Evolutionary conservation across 352 stramenopile species (phyloP).

Genomic region (Globisporangium sylvaticum): DNA sequence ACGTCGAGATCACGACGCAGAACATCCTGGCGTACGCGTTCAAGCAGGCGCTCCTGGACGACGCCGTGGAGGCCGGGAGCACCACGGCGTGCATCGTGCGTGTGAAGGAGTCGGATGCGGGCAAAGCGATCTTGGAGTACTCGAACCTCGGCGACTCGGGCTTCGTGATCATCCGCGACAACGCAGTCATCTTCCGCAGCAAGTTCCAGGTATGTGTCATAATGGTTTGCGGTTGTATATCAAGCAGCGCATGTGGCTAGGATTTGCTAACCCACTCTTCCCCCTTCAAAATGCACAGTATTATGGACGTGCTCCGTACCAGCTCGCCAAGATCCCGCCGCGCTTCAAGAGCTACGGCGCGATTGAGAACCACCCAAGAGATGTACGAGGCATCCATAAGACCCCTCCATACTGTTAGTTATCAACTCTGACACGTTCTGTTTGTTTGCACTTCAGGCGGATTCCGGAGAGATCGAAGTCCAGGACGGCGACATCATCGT

Average conservation of each 20-base stretch:
- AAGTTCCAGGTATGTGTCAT: conserved; percentile 49
- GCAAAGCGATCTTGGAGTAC: conserved; percentile 63
- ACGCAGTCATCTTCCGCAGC: conserved; percentile 62
- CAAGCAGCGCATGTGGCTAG: neutral
- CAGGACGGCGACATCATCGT: conserved; percentile 74
- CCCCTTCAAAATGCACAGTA: conserved; percentile 26
- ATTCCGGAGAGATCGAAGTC: conserved; percentile 68
- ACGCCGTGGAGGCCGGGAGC: conserved; percentile 70
- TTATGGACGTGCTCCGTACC: conserved; percentile 71
- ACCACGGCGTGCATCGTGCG: conserved; percentile 75
- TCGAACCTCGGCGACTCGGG: conserved; percentile 77
- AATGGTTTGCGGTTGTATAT: neutral
- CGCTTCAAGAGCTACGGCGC: conserved; percentile 73
- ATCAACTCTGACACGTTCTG: neutral
- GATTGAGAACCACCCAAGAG: conserved; percentile 71
- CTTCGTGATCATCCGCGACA: conserved; percentile 67
- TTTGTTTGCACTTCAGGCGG: conserved; percentile 31
- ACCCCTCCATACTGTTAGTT: neutral
- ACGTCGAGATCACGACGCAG: conserved; percentile 36
- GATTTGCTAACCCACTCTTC: neutral
- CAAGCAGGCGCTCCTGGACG: conserved; percentile 52
- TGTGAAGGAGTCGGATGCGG: conserved; percentile 43
- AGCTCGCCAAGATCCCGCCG: conserved; percentile 70
- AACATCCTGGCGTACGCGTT: conserved; percentile 57
- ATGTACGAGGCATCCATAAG: conserved; percentile 35